Evolutionary conservation across 306 rosid species (phyloP).

Genomic region (Macrotyloma uniflorum): DNA sequence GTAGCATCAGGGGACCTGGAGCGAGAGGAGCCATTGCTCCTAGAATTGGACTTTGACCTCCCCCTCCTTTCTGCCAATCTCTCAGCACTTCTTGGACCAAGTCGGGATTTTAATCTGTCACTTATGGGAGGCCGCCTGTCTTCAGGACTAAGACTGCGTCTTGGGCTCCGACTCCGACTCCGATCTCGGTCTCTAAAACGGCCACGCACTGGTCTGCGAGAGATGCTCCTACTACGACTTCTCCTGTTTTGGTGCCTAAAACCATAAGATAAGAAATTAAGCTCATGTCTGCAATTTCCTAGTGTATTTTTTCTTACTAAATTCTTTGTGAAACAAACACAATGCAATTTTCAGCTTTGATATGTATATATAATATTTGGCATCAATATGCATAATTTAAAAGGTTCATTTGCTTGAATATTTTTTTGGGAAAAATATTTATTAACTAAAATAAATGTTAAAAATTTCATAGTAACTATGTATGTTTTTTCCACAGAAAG

Average conservation of each 20-base stretch:
- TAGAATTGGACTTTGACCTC: conserved; percentile 51
- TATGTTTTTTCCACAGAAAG: not conserved
- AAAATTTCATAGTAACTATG: not conserved
- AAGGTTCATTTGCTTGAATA: not conserved
- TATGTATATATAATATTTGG: not conserved
- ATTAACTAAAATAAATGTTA: no score
- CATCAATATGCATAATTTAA: not conserved
- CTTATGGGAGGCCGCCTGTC: conserved; percentile 73
- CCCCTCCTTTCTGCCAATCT: conserved; percentile 53
- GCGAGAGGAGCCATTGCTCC: conserved; percentile 44
- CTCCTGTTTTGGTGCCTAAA: conserved; percentile 66
- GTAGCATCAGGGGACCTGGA: conserved; percentile 70
- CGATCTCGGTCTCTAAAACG: conserved; percentile 52
- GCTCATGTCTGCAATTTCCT: not conserved
- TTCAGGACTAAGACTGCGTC: conserved; percentile 57
- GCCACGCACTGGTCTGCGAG: conserved; percentile 81
- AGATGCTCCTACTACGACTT: conserved; percentile 72
- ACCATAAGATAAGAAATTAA: conserved; percentile 16
- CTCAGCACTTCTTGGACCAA: conserved; percentile 62
- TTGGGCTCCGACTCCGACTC: conserved; percentile 62
- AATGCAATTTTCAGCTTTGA: no score
- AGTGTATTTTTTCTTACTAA: not conserved
- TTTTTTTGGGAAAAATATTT: not conserved
- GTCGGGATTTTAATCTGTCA: conserved; percentile 79
- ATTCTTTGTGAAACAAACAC: not conserved